Base-by-base conservation (phyloP, 2,329 filamentous ascomycete species). In the Penicillium digitatum region DNA sequence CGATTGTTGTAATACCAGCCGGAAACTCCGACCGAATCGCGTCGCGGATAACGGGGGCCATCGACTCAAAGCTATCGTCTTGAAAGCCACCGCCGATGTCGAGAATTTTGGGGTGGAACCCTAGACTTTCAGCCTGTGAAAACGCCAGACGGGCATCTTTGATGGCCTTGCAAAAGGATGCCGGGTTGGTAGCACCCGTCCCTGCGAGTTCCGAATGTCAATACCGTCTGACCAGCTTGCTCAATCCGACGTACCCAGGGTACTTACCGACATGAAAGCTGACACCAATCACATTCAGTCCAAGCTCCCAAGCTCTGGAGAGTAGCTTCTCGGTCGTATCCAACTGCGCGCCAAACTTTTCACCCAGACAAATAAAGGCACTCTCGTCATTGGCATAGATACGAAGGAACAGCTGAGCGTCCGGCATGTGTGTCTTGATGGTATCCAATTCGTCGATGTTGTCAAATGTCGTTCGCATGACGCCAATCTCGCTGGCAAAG, bases 241-340 rank as follows among this genome's bases (percentile, higher is more conserved):
- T n/a, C 7, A n/a, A 12, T 8, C 3, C 9, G 20, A 46, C n/a
- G 14, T 24, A n/a, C 9, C 9, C 14, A 8, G n/a, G n/a, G 20
- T n/a, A 43, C 46, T 22, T 53, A 63, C 67, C 68, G 29, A 70
- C 60, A 54, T 69, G 67, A 24, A 70, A 70, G 31, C 65, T 66
- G n/a, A 70, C 59, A 0, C 67, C 68, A 9, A 62, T 50, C 7
- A 70, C 51, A 20, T 62, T 52, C 32, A 69, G 38, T 8, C 47
- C 57, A 8, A 69, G 51, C 12, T 65, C 57, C 57, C 47, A 54
- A 12, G 67, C 66, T 18, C 61, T 52, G 10, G 40, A 9, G 2
- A 70, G 52, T 5, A 70, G 46, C 8, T 37, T 31, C 14, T 51
- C 31, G 1, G 60, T 59, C 2, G 57, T 54, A 27, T 66, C 62